Percentiles rank a stretch among this genome's conserved stretches.
These are phyloP conservation scores for Kuraishia piskuri DNA, from an alignment of 805 yeast genomes.

Conservation along the genomic window DNA sequence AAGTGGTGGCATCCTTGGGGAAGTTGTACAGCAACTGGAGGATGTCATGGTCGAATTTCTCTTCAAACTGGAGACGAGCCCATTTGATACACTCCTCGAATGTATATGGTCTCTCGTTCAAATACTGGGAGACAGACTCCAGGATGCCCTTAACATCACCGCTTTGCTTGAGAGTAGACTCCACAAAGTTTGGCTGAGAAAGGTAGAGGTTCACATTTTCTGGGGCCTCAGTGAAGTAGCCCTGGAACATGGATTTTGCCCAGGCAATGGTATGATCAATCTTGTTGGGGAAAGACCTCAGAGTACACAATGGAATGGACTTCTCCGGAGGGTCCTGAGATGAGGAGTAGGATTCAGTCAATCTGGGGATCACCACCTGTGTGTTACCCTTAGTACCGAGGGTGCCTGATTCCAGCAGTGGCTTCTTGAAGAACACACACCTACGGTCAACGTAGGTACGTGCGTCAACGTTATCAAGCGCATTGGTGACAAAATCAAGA, in stretches of 20 bases:
- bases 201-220: constrained; percentile 88
- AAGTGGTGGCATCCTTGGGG: constrained; percentile 88
- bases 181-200: constrained; percentile 88
- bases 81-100: constrained; percentile 93
- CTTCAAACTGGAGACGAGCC: constrained; percentile 89
- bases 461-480: constrained; percentile 95
- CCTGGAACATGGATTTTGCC: constrained; percentile 94
- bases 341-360: constrained; percentile 94
- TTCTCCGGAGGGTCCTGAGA: constrained; percentile 99
- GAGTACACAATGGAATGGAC: constrained; percentile 93
- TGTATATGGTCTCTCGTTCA: constrained; percentile 74
- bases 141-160: constrained; percentile 86
- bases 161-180: constrained; percentile 81
- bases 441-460: constrained; percentile 96
- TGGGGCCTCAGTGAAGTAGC: constrained; percentile 83
- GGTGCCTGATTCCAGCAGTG: constrained; percentile 93
- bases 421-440: constrained; percentile 86
- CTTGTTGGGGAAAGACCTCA: constrained; percentile 95
- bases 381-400: constrained; percentile 98
- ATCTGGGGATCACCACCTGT: constrained; percentile 87
- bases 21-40: constrained; percentile 86
- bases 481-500: constrained; percentile 89
- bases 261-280: constrained; percentile 99
- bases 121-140: constrained; percentile 68
- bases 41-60: constrained; percentile 77